Conservation (phyloP, 805 yeast species). For the Starmerella tilneyi region DNA sequence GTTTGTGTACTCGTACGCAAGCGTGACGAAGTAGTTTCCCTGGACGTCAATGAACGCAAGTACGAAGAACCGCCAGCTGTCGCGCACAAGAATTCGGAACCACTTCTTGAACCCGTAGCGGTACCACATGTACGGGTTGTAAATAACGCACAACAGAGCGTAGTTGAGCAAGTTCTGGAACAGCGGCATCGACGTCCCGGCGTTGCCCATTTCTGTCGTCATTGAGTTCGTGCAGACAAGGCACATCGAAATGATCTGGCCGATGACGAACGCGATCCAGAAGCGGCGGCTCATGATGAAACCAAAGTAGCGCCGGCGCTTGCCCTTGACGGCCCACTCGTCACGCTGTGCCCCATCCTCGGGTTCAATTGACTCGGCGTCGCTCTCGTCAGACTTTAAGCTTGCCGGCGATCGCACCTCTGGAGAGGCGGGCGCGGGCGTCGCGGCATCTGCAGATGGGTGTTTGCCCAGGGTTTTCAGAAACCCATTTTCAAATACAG, state of each 20-base stretch:
- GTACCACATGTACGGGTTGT: slow-evolving; percentile 35
- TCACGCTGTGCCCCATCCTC: slow-evolving; percentile 8
- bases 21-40: slow-evolving; percentile 40
- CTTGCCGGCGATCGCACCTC: not conserved
- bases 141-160: slow-evolving; percentile 32
- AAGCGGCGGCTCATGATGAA: slow-evolving; percentile 32
- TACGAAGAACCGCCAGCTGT: slow-evolving; percentile 38
- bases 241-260: slow-evolving; percentile 36
- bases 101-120: slow-evolving; percentile 34
- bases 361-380: not conserved
- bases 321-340: slow-evolving; percentile 17
- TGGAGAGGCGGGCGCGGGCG: not conserved
- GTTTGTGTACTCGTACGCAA: slow-evolving; percentile 38
- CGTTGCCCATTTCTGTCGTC: slow-evolving; percentile 34
- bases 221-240: slow-evolving; percentile 38
- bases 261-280: slow-evolving; percentile 36
- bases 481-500: slow-evolving; percentile 17
- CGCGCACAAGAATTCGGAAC: slow-evolving; percentile 27
- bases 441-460: not conserved
- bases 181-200: slow-evolving; percentile 37
- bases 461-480: slow-evolving; percentile 18
- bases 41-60: slow-evolving; percentile 39
- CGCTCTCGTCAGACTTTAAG: not conserved
- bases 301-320: slow-evolving; percentile 23
- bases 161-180: slow-evolving; percentile 38